Conservation (phyloP, 495 filamentous ascomycete genomes). For the Penicillium manginii region DNA sequence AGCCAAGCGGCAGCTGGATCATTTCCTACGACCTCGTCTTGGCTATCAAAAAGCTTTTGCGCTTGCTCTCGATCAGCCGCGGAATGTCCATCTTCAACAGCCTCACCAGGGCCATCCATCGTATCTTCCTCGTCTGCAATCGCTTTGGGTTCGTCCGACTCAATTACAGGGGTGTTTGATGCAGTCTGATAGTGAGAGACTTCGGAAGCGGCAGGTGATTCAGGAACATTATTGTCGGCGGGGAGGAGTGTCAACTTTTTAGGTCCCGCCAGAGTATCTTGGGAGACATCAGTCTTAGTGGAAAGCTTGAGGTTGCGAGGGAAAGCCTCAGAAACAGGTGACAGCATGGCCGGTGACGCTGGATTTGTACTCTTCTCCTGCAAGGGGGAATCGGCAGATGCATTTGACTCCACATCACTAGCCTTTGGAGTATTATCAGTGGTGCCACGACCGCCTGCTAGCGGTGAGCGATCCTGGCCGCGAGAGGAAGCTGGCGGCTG, state of each 20-base stretch:
- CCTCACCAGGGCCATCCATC: slow-evolving; percentile 27
- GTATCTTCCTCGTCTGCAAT: slow-evolving; percentile 22
- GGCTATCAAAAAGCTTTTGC: slow-evolving; percentile 81
- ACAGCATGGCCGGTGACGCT: slow-evolving; percentile 26
- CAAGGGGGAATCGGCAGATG: slow-evolving; percentile 26
- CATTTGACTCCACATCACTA: slow-evolving; percentile 21
- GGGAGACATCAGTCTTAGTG: slow-evolving; percentile 24
- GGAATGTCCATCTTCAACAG: slow-evolving; percentile 46
- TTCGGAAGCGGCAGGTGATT: slow-evolving; percentile 45
- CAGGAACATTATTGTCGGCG: slow-evolving; percentile 21
- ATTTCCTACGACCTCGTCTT: slow-evolving; percentile 76
- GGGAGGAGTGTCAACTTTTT: slow-evolving; percentile 25
- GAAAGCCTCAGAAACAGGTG: slow-evolving; percentile 38
- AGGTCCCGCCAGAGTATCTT: slow-evolving; percentile 27
- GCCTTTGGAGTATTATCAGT: slow-evolving; percentile 37
- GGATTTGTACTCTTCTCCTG: slow-evolving; percentile 28
- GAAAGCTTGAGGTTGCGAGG: slow-evolving; percentile 28
- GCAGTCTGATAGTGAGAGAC: slow-evolving; percentile 54
- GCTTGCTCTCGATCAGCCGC: slow-evolving; percentile 70
- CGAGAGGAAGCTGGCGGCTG: slow-evolving; percentile 31
- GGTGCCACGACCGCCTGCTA: slow-evolving; percentile 56
- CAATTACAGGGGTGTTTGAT: slow-evolving; percentile 43
- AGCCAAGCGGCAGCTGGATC: slow-evolving; percentile 86
- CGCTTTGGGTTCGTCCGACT: slow-evolving; percentile 35
- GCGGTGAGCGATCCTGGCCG: slow-evolving; percentile 50